These are phyloP conservation scores for Debaryomyces subglobosus DNA, from an alignment of 1,139 yeast species.

Conservation along the genomic window DNA sequence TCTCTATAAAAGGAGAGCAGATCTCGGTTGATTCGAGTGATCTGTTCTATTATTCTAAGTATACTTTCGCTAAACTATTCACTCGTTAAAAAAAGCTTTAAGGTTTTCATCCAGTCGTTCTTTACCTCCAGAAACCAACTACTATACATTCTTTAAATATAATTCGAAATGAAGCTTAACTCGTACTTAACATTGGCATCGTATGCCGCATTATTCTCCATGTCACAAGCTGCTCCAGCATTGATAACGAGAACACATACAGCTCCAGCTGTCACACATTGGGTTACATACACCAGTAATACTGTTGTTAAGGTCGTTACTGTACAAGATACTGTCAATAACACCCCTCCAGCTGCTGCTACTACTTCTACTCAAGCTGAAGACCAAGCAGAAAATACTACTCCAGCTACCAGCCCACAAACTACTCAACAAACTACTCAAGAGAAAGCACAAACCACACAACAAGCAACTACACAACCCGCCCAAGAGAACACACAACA, in stretches of 20 bases:
- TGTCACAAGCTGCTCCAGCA: conserved; percentile 32
- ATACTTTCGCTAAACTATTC: neutral
- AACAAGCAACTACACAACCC: conserved; percentile 13
- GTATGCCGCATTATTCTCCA: conserved; percentile 20
- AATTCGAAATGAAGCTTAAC: conserved; percentile 17
- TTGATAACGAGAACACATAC: conserved; percentile 32
- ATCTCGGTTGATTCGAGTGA: neutral
- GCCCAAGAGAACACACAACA: conserved; percentile 14
- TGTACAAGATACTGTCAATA: conserved; percentile 13
- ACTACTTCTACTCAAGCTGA: conserved; percentile 5
- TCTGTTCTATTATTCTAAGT: neutral
- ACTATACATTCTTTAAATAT: conserved; percentile 10
- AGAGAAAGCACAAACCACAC: conserved; percentile 5
- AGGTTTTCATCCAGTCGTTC: neutral
- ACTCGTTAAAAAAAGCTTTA: neutral
- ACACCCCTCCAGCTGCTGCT: conserved; percentile 15
- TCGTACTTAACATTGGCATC: conserved; percentile 16
- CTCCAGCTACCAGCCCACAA: conserved; percentile 10
- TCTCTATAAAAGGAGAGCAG: neutral
- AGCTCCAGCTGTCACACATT: conserved; percentile 35
- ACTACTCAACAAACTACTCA: conserved; percentile 10
- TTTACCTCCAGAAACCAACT: conserved; percentile 4
- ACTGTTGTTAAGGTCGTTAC: conserved; percentile 13
- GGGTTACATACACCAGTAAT: conserved; percentile 24
- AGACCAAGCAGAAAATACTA: conserved; percentile 9